Percentiles rank a stretch among this genome's conserved stretches.
Conservation (phyloP, 768 basidiomycete species). For the Neoboletus magnificus region DNA sequence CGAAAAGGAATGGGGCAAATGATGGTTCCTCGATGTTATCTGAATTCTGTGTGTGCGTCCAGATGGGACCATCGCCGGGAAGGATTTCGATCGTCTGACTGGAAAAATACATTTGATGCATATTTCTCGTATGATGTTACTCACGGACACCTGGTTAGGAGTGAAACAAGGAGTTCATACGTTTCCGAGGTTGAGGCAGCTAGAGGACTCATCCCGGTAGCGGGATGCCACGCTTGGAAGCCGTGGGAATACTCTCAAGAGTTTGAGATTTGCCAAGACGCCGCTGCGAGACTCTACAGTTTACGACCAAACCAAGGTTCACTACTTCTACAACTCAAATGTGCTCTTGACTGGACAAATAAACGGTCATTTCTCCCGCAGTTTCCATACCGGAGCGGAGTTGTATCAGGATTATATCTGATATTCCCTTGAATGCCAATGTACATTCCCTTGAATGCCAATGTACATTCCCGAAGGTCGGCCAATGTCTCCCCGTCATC, state of each 20-base stretch:
- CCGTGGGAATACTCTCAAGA: not conserved
- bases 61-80: conserved; percentile 52
- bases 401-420: not conserved
- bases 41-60: conserved; percentile 28
- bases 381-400: not conserved
- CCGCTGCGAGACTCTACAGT: too few relatives aligned
- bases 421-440: conserved; percentile 14
- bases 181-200: not conserved
- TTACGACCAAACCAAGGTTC: not conserved
- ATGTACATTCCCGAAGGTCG: conserved; percentile 3
- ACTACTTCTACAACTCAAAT: not conserved
- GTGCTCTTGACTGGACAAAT: not conserved
- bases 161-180: conserved; percentile 23
- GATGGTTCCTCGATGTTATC: conserved; percentile 16
- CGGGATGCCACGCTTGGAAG: not conserved
- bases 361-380: not conserved
- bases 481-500: not conserved
- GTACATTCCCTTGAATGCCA: conserved; percentile 15
- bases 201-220: not conserved
- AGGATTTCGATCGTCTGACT: conserved; percentile 56
- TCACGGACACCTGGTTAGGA: conserved; percentile 27
- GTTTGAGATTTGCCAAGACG: not conserved
- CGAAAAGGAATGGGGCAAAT: conserved; percentile 49
- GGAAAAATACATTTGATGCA: not conserved
- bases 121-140: conserved; percentile 2